These are phyloP conservation scores for Cylindrotheca fusiformis DNA, from an alignment of 108 stramenopile genomes.

Conservation along the genomic window DNA sequence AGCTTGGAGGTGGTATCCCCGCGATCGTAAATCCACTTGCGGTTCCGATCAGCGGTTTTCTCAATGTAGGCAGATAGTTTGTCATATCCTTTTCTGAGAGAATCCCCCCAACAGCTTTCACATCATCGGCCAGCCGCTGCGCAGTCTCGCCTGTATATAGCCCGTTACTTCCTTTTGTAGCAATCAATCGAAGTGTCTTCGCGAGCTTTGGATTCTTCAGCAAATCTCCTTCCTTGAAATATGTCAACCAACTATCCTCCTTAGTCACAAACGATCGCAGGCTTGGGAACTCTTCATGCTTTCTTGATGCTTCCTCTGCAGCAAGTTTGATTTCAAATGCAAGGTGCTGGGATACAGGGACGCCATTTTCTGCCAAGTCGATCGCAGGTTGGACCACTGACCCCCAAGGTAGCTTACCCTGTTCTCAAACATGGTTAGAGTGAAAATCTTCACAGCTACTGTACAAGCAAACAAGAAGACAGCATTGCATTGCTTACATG, in stretches of 20 bases:
- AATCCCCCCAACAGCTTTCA: conserved; percentile 64
- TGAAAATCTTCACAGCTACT: too few relatives aligned
- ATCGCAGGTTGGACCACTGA: conserved; percentile 62
- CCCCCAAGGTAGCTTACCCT: conserved; percentile 41
- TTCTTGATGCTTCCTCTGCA: neutral
- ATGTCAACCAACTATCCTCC: conserved; percentile 25
- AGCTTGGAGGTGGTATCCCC: conserved; percentile 77
- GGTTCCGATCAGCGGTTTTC: conserved; percentile 47
- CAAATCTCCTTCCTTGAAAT: conserved; percentile 61
- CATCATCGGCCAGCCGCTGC: conserved; percentile 45
- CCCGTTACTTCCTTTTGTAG: conserved; percentile 57
- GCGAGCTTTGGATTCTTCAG: conserved; percentile 46
- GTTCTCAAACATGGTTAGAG: neutral
- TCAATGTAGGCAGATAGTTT: conserved; percentile 48
- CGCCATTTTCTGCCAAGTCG: conserved; percentile 56
- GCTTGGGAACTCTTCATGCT: conserved; percentile 12
- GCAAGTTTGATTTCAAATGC: conserved; percentile 38
- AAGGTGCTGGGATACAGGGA: conserved; percentile 36
- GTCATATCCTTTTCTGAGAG: conserved; percentile 60
- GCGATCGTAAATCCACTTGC: conserved; percentile 56
- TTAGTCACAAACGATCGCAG: conserved; percentile 36
- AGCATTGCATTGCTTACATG: conserved; percentile 32
- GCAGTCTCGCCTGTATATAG: conserved; percentile 57
- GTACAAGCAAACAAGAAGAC: neutral
- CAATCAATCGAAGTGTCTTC: conserved; percentile 50